Percentiles rank a stretch among this genome's conserved stretches.
These are phyloP conservation scores for Pyrus pyrifolia DNA, from an alignment of 306 rosid species.

Conservation along the genomic window DNA sequence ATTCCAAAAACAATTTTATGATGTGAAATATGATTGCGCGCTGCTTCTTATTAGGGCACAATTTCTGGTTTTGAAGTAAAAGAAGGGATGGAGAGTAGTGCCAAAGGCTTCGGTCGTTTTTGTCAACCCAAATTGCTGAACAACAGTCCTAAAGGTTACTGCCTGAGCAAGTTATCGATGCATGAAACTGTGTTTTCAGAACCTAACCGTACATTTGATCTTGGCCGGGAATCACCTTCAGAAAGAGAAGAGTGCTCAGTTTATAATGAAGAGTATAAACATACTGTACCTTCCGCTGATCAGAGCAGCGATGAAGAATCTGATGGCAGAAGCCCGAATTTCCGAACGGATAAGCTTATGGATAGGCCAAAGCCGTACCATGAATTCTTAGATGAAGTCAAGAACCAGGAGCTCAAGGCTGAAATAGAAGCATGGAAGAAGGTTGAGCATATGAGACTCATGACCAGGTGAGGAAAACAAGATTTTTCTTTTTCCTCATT, in stretches of 20 bases:
- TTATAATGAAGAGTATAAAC: constrained; percentile 20
- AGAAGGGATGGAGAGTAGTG: constrained; percentile 41
- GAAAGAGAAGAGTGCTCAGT: constrained; percentile 35
- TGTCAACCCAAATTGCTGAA: constrained; percentile 11
- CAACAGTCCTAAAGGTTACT: constrained; percentile 27
- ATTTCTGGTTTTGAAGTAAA: constrained; percentile 30
- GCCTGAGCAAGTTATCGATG: constrained; percentile 20
- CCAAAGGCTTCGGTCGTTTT: constrained; percentile 23
- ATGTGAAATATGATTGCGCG: neutral
- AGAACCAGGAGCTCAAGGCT: constrained; percentile 40
- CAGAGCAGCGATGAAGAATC: constrained; percentile 13
- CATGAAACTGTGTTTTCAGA: neutral
- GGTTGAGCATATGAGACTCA: constrained; percentile 37
- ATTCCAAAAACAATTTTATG: neutral
- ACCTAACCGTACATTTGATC: too few relatives aligned
- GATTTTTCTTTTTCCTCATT: too few relatives aligned
- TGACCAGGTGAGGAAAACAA: constrained; percentile 33
- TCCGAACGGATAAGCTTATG: neutral
- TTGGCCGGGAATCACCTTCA: constrained; percentile 19
- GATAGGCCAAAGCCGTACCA: constrained; percentile 22
- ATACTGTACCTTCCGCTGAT: constrained; percentile 8
- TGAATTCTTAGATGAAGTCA: constrained; percentile 38
- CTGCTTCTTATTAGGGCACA: neutral
- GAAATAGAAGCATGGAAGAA: constrained; percentile 40
- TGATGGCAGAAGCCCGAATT: neutral